Base-by-base conservation (phyloP, 192 early-diverging fungal genomes). In the Paraglomus brasilianum region DNA sequence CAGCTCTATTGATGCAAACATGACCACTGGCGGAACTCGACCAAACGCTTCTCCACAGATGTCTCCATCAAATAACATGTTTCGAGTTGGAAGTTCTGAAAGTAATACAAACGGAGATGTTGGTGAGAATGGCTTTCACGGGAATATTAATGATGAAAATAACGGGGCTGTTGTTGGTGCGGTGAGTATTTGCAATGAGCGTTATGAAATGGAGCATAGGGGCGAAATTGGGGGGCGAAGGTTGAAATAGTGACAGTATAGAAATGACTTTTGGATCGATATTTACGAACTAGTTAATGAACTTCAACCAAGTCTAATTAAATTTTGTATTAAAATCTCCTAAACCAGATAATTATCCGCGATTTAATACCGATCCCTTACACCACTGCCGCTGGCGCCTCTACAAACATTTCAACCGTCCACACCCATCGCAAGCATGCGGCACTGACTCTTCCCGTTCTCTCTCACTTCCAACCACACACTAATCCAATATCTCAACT, bases 381-480 rank as follows among this genome's bases (percentile, higher is more conserved):
- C 30, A 30, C 30, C 30, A 30, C 30, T 30, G 30, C 3, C 3
- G 1, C 30, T 30, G 30, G 30, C 30, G 30, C 30, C 30, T 3
- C 30, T 30, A 30, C 1, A 30, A 1, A 1, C 30, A 3, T 30
- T 3, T 30, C 30, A 30, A 30, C 30, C 30, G 30, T 30, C 3
- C 30, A 30, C 30, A 3, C 30, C 3, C 30, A 30, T 3, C 30
- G 30, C 30, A 30, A 30, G 3, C 1, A 30, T 30, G 30, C 30
- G 3, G 1, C 30, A 3, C 30, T 30, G 30, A 30, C 30, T 19
- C 71, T 74, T 47, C 74, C 83, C 11, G 71, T 87, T 6, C 41
- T 89, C 10, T 85, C 90, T 10, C 88, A 91, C 63, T 91, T 89
- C 78, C 81, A 83, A 62, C 83, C 89, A 1, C 92, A 93, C 59